Evolutionary conservation across 2,329 filamentous ascomycete genomes (phyloP).

Genomic region (Fusarium sublunatum): DNA sequence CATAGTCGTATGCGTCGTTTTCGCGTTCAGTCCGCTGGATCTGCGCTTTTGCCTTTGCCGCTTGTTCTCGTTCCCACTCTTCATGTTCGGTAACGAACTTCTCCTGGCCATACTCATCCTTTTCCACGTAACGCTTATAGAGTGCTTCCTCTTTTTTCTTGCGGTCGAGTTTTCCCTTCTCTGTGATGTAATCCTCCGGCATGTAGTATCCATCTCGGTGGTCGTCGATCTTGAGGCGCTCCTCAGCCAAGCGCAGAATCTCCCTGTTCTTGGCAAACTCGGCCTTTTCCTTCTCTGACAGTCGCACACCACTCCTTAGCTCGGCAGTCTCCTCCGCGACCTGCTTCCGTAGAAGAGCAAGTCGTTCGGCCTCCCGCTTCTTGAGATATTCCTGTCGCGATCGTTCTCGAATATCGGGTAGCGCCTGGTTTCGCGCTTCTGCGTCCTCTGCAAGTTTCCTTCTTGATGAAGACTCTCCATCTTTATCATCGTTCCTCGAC

Average conservation of each 20-base stretch:
- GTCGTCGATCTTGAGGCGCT: constrained; percentile 88
- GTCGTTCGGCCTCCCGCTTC: constrained; percentile 87
- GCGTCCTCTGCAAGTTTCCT: constrained; percentile 65
- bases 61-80: constrained; percentile 94
- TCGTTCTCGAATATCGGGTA: constrained; percentile 82
- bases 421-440: constrained; percentile 73
- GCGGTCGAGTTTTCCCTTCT: constrained; percentile 87
- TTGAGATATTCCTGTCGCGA: constrained; percentile 93
- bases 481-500: constrained; percentile 73
- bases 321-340: constrained; percentile 90
- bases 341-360: constrained; percentile 88
- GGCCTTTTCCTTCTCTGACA: constrained; percentile 83
- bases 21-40: constrained; percentile 79
- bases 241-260: constrained; percentile 82
- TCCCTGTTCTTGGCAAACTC: constrained; percentile 92
- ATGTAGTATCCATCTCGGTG: constrained; percentile 91
- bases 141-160: constrained; percentile 90
- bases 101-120: constrained; percentile 87
- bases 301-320: constrained; percentile 76
- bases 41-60: constrained; percentile 86
- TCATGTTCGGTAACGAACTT: constrained; percentile 93
- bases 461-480: constrained; percentile 68
- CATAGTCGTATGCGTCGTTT: constrained; percentile 89
- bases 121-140: constrained; percentile 90
- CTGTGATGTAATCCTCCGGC: constrained; percentile 94